Base-by-base conservation (phyloP, 176 grass and related monocot species). In the Carex cristatella region DNA sequence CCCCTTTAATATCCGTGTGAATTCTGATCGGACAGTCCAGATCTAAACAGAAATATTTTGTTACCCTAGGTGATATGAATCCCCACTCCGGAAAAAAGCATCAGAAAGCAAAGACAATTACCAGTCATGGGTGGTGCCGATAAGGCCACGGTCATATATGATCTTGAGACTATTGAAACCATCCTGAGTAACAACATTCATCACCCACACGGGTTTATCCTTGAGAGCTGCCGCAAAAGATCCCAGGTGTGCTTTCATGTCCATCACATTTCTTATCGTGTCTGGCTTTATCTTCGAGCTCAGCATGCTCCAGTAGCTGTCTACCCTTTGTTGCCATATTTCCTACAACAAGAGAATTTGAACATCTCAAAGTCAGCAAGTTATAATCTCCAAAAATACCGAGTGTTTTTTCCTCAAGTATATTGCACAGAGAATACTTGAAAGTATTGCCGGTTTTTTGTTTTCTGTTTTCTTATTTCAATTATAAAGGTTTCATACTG, bases 191-290 rank as follows among this genome's bases (percentile, higher is more conserved):
- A 98, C 89, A 76, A 91, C 91, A 88, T 94, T 98, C 95, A 98
- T 98, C 63, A 98, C 93, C 95, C 95, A 98, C 66, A 89, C 91
- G 81, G 90, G 89, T 80, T 93, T 93, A 69, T 93, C 95, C 83
- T 98, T 94, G 61, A 98, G 91, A 86, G 95, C 89, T 78, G 95
- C 91, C 77, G 93, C 84, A 89, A 98, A 98, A 87, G 95, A 98
- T 76, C 95, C 95, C 86, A 94, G 85, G 68, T 93, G 92, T 82
- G 95, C 93, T 87, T 98, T 98, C 95, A 98, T 98, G 85, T 98
- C 95, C 95, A 98, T 98, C 60, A 95, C 81, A 65, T 98, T 98
- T 90, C 95, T 91, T 82, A 98, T 88, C 67, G 89, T 80, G 35
- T 98, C 86, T 63, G 89, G 78, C 72, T 90, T 91, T 83, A 98